Base-by-base conservation (phyloP, 2,329 filamentous ascomycete genomes). In the Venturia nashicola region DNA sequence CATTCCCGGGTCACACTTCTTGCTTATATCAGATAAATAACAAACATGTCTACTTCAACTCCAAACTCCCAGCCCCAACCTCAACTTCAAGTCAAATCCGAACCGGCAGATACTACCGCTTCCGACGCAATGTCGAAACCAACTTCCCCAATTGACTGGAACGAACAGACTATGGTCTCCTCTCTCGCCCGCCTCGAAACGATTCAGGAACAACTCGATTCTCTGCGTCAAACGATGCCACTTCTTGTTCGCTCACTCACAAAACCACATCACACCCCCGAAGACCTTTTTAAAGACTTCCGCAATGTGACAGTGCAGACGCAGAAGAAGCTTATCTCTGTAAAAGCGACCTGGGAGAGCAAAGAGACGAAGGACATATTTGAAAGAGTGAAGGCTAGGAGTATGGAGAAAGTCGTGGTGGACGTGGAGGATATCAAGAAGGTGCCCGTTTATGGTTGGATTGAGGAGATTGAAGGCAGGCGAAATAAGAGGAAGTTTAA, bases 381-480 rank as follows among this genome's bases (percentile, higher is more conserved):
- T 34, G 51, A 44, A 9, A 46, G 43, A 23, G 40, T 39, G 32
- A 57, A 18, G 16, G 9, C n/a, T n/a, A 40, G 20, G 61, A 32
- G 36, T 27, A 11, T 6, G 11, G 62, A 46, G 23, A 39, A 18
- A 8, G 42, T 48, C 18, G 40, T 44, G 18, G 54, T 34, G n/a
- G 39, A 39, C 18, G 18, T 40, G 11, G 54, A 46, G 20, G 39
- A 34, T 39, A 23, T 48, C 14, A 46, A 46, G 55, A 34, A 43
- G 46, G 62, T 66, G 18, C 57, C 27, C 16, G 34, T 44, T 46
- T 66, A 44, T 44, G 65, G 64, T 5, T 66, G 65, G 65, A 42
- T 61, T 9, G 65, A 66, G 12, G 44, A 66, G 62, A 48, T 20
- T 23, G 59, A 66, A 46, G 59, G 36, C 23, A 27, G 40, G 59